Evolutionary conservation across 169 alveolate species (phyloP).

Genomic region (Eimeria brunetti): DNA sequence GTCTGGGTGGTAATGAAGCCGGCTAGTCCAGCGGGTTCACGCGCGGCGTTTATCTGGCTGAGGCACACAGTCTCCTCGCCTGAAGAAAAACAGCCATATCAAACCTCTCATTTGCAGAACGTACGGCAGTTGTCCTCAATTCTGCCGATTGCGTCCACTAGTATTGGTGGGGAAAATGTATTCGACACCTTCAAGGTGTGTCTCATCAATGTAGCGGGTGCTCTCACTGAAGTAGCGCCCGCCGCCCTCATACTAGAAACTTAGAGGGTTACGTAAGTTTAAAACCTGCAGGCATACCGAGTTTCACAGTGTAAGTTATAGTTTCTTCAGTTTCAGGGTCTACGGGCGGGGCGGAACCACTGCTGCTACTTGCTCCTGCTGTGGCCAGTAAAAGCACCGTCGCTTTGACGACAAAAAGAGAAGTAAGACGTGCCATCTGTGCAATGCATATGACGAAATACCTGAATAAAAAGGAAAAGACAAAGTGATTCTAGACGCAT

Average conservation of each 20-base stretch:
- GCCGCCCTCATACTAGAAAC: background rate
- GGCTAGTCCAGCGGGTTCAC: constrained; percentile 1
- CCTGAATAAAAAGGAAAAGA: background rate
- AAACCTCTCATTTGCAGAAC: background rate
- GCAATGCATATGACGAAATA: too few species aligned
- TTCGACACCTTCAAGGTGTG: background rate
- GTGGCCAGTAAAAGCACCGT: constrained; percentile 1
- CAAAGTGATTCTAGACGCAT: background rate
- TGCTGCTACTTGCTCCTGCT: background rate
- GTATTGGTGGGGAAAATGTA: background rate
- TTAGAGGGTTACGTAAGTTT: background rate
- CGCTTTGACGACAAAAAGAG: background rate
- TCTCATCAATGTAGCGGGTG: too few species aligned
- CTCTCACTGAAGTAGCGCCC: too few species aligned
- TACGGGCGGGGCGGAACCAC: background rate
- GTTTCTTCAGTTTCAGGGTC: background rate
- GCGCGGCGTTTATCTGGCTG: background rate
- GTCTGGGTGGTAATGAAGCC: background rate
- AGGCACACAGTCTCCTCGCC: constrained; percentile 11
- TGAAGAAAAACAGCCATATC: background rate
- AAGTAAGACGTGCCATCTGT: constrained; percentile 3
- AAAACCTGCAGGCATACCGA: background rate
- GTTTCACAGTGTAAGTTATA: background rate
- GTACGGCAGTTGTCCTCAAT: background rate
- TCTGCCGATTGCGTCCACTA: too few species aligned